phyloP scores from a whole-genome alignment of 177 flowering plant species.

The Telopea speciosissima region DNA sequence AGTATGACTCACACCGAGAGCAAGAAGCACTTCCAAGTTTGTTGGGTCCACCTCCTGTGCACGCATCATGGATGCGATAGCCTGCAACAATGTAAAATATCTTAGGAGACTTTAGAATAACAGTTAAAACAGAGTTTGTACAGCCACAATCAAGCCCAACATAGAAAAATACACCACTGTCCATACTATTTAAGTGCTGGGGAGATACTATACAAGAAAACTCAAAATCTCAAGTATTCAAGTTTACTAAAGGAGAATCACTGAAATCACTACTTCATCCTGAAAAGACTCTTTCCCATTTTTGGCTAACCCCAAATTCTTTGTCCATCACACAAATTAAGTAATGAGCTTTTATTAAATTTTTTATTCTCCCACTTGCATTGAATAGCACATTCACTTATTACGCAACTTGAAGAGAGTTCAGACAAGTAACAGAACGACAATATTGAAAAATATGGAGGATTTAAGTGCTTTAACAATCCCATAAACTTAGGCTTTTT shows the following conservation, averaged over 20 bases:
- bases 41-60: slow-evolving; percentile 90
- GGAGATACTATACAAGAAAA: background rate
- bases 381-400: too few relatives aligned
- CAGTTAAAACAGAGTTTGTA: background rate
- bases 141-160: background rate
- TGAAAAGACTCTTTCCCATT: too few relatives aligned
- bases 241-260: background rate
- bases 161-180: background rate
- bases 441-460: too few relatives aligned
- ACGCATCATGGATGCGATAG: slow-evolving; percentile 97
- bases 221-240: background rate
- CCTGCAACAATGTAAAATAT: slow-evolving; percentile 42
- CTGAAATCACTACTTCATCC: background rate
- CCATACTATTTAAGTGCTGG: background rate
- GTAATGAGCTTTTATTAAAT: too few relatives aligned
- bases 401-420: too few relatives aligned
- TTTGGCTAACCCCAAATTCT: too few relatives aligned
- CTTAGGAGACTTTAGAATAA: background rate
- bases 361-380: too few relatives aligned
- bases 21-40: slow-evolving; percentile 95
- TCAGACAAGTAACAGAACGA: too few relatives aligned
- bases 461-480: too few relatives aligned
- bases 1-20: slow-evolving; percentile 99
- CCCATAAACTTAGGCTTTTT: too few relatives aligned
- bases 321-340: too few relatives aligned